Evolutionary conservation across 202 grass and related monocot species (phyloP).

Genomic region (Hordeum pubiflorum): DNA sequence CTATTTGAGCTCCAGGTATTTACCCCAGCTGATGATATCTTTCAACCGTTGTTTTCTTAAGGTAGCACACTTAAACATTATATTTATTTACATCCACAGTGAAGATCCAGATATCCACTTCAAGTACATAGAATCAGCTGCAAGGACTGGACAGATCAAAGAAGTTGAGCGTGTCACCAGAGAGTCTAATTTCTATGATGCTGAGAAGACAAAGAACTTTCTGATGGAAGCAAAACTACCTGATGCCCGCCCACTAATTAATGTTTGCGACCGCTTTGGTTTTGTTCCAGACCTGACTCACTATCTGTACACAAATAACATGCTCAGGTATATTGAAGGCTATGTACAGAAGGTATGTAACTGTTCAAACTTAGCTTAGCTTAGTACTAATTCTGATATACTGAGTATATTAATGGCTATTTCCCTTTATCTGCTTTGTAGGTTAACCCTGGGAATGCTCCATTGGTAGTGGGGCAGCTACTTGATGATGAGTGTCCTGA

Average conservation of each 20-base stretch:
- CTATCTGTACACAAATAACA: slow-evolving; percentile 90
- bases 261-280: slow-evolving; percentile 94
- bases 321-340: slow-evolving; percentile 97
- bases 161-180: slow-evolving; percentile 98
- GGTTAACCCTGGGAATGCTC: slow-evolving; percentile 95
- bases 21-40: slow-evolving; percentile 4
- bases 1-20: slow-evolving; percentile 88
- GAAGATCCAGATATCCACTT: slow-evolving; percentile 96
- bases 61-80: not conserved
- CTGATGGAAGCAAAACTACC: slow-evolving; percentile 98
- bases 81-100: slow-evolving; percentile 43
- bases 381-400: not conserved
- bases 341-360: slow-evolving; percentile 85
- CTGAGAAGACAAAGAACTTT: slow-evolving; percentile 99
- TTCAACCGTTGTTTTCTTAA: slow-evolving; percentile 11
- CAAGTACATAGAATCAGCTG: slow-evolving; percentile 97
- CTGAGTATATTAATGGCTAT: not conserved
- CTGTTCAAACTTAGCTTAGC: slow-evolving; percentile 1
- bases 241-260: slow-evolving; percentile 90
- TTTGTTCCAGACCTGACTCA: slow-evolving; percentile 97
- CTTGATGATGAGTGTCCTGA: slow-evolving; percentile 96
- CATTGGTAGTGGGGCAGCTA: slow-evolving; percentile 81
- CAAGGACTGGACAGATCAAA: slow-evolving; percentile 94
- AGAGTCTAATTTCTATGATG: slow-evolving; percentile 96
- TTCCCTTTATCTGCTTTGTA: slow-evolving; percentile 28